Conservation (phyloP, 768 basidiomycete genomes). For the Termitomyces sp. region DNA sequence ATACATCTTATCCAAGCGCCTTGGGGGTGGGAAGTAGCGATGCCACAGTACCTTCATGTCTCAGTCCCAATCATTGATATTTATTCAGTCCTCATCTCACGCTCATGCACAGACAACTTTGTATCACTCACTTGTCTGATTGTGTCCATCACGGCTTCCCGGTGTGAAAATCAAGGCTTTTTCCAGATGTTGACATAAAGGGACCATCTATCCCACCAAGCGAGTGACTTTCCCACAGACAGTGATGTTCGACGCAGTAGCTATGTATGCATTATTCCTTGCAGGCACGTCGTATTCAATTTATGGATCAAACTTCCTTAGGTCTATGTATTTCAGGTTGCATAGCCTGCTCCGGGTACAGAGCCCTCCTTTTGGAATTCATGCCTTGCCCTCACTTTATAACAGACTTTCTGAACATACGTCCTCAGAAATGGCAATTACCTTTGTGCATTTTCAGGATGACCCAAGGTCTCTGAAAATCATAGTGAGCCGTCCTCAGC, state of each 20-base stretch:
- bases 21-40: no score
- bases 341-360: not conserved
- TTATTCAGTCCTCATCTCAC: no score
- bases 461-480: not conserved
- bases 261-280: not conserved
- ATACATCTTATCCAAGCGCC: no score
- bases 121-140: no score
- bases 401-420: not conserved
- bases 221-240: not conserved
- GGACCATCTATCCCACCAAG: not conserved
- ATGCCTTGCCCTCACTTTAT: not conserved
- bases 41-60: no score
- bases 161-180: no score
- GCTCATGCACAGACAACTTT: no score
- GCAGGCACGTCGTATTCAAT: not conserved
- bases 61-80: no score
- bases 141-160: no score
- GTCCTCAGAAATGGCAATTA: not conserved
- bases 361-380: not conserved
- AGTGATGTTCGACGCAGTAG: not conserved
- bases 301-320: not conserved
- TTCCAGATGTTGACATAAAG: not conserved
- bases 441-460: not conserved
- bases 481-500: not conserved
- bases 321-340: not conserved